Percentiles rank a stretch among this genome's conserved stretches.
Conservation (phyloP, 1,284 basidiomycete species). For the Porogramme epimiltina region DNA sequence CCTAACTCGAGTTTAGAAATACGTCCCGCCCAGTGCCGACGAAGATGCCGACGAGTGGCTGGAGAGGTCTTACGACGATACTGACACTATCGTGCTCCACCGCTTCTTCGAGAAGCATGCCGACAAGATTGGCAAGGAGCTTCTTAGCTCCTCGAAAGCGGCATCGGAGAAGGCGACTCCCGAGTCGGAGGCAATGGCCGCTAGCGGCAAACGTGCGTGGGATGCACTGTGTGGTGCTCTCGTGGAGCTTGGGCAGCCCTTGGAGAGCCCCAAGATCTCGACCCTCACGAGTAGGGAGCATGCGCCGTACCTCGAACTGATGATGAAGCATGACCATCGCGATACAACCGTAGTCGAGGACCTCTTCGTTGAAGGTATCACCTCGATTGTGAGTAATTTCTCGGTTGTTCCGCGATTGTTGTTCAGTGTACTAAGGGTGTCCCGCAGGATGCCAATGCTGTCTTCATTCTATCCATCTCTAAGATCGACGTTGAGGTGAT, state of each 20-base stretch:
- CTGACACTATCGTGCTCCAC: slow-evolving; percentile 80
- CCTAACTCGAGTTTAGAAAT: slow-evolving; percentile 46
- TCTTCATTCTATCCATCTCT: slow-evolving; percentile 66
- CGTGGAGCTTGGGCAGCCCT: slow-evolving; percentile 74
- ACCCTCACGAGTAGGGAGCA: slow-evolving; percentile 52
- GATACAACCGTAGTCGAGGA: slow-evolving; percentile 63
- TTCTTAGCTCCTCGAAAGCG: slow-evolving; percentile 71
- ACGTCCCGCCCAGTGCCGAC: slow-evolving; percentile 45
- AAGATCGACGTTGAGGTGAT: slow-evolving; percentile 81
- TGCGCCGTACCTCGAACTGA: slow-evolving; percentile 66
- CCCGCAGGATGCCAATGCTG: slow-evolving; percentile 49
- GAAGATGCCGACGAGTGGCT: slow-evolving; percentile 73
- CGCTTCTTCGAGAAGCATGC: slow-evolving; percentile 83
- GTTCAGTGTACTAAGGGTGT: too few relatives aligned
- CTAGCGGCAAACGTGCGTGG: slow-evolving; percentile 77
- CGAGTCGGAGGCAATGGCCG: slow-evolving; percentile 50
- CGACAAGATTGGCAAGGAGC: slow-evolving; percentile 83
- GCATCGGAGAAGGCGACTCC: slow-evolving; percentile 45
- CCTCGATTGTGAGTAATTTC: slow-evolving; percentile 43
- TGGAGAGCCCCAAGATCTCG: slow-evolving; percentile 65
- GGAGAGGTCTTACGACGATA: slow-evolving; percentile 75
- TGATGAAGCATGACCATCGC: slow-evolving; percentile 67
- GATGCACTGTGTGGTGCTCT: slow-evolving; percentile 74
- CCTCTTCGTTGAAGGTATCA: slow-evolving; percentile 67
- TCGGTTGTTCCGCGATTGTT: neutral